phyloP scores from a whole-genome alignment of 1,139 yeast genomes.

The Meyerozyma sp. region DNA sequence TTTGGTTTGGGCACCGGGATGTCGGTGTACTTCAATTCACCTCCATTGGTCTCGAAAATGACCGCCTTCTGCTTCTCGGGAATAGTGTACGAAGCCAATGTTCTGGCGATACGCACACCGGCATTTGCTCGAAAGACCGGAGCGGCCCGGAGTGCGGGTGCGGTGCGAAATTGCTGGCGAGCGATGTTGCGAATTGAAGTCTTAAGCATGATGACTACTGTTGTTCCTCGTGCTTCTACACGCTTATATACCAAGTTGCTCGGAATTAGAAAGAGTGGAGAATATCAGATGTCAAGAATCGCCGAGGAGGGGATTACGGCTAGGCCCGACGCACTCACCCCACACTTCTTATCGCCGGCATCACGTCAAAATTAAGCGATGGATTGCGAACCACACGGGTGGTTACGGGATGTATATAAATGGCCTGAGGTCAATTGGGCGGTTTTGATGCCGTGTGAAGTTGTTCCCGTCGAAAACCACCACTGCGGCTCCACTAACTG shows the following conservation, averaged over 20 bases:
- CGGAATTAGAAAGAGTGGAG: slow-evolving; percentile 1
- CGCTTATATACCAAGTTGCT: not conserved
- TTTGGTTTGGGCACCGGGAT: slow-evolving; percentile 67
- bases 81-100: slow-evolving; percentile 11
- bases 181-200: not conserved
- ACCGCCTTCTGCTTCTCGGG: slow-evolving; percentile 45
- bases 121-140: not conserved
- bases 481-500: too few species aligned
- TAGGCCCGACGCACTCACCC: not conserved
- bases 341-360: not conserved
- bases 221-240: not conserved
- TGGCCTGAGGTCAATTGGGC: too few species aligned
- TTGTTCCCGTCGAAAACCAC: too few species aligned
- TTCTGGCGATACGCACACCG: not conserved
- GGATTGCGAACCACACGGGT: too few species aligned
- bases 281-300: not conserved
- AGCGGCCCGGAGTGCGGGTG: not conserved
- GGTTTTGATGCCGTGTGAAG: too few species aligned
- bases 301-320: not conserved
- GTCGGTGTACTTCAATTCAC: slow-evolving; percentile 50
- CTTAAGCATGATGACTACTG: not conserved
- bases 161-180: not conserved
- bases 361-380: too few species aligned
- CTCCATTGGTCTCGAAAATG: slow-evolving; percentile 41
- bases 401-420: too few species aligned